Conservation (phyloP, 768 basidiomycete species). For the Pulveroboletus sp. region DNA sequence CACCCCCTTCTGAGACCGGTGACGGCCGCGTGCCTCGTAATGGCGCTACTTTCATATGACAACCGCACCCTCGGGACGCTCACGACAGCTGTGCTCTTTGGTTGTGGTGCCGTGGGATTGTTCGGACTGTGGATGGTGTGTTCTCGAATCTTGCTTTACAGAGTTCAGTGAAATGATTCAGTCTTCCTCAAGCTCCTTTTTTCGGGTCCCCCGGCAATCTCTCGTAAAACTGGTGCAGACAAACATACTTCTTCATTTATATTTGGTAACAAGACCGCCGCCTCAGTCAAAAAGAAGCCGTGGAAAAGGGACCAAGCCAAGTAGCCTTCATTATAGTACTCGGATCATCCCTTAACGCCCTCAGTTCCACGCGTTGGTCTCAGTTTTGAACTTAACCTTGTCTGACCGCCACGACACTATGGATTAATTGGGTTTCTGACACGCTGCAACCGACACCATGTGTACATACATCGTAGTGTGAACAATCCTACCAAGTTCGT, state of each 20-base stretch:
- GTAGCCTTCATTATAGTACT: slow-evolving; percentile 15
- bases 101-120: slow-evolving; percentile 48
- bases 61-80: slow-evolving; percentile 53
- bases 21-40: slow-evolving; percentile 46
- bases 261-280: slow-evolving; percentile 69
- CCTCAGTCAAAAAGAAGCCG: slow-evolving; percentile 55
- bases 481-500: slow-evolving; percentile 4
- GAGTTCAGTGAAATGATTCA: slow-evolving; percentile 13
- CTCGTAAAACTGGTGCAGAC: slow-evolving; percentile 75
- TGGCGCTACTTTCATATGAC: slow-evolving; percentile 66
- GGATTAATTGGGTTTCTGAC: slow-evolving; percentile 14
- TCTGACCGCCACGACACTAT: slow-evolving; percentile 4
- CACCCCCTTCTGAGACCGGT: slow-evolving; percentile 67
- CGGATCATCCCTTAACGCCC: slow-evolving; percentile 16
- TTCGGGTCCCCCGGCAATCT: slow-evolving; percentile 48
- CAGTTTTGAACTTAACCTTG: slow-evolving; percentile 29
- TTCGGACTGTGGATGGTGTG: slow-evolving; percentile 73
- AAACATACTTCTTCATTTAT: slow-evolving; percentile 77
- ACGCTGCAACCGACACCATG: slow-evolving; percentile 15
- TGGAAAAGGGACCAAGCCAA: slow-evolving; percentile 43
- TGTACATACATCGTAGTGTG: slow-evolving; percentile 12
- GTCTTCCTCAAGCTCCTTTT: slow-evolving; percentile 50
- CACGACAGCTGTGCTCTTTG: slow-evolving; percentile 45
- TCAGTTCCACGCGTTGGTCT: slow-evolving; percentile 5
- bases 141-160: slow-evolving; percentile 17